These are phyloP conservation scores for Solanum virginianum DNA, from an alignment of 257 asterid genomes.

Conservation along the genomic window DNA sequence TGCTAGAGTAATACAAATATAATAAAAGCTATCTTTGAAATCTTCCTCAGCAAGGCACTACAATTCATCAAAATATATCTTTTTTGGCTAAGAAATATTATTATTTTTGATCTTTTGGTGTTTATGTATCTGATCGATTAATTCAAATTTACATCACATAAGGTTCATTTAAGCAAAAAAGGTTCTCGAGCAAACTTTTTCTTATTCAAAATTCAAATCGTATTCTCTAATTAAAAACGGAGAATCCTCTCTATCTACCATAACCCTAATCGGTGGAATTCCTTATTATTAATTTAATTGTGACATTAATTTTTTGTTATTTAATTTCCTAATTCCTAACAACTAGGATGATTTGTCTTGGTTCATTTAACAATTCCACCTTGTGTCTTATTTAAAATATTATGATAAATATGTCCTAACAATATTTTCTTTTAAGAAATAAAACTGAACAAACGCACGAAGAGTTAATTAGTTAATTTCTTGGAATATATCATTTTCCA, in stretches of 20 bases:
- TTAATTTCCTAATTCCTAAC: neutral
- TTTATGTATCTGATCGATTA: neutral
- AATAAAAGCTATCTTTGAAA: neutral
- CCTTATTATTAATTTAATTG: neutral
- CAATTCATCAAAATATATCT: neutral
- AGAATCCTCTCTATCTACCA: neutral
- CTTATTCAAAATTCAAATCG: neutral
- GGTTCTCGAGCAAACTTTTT: neutral
- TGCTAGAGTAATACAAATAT: neutral
- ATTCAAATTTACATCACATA: neutral
- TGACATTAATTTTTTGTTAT: neutral
- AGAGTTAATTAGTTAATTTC: neutral
- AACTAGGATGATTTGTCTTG: neutral
- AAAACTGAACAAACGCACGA: neutral
- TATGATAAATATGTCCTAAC: neutral
- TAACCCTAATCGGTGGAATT: neutral
- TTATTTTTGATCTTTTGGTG: too few species aligned
- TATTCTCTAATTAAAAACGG: neutral
- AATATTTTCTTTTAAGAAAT: neutral
- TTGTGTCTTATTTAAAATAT: neutral
- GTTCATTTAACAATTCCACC: neutral
- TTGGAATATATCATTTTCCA: neutral
- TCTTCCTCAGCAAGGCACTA: neutral
- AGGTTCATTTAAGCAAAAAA: neutral
- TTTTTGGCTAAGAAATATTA: neutral